A percentile compares a stretch with the other conserved stretches of the same genome.
These are phyloP conservation scores for Candida verbasci DNA, from an alignment of 805 yeast species.

Conservation along the genomic window DNA sequence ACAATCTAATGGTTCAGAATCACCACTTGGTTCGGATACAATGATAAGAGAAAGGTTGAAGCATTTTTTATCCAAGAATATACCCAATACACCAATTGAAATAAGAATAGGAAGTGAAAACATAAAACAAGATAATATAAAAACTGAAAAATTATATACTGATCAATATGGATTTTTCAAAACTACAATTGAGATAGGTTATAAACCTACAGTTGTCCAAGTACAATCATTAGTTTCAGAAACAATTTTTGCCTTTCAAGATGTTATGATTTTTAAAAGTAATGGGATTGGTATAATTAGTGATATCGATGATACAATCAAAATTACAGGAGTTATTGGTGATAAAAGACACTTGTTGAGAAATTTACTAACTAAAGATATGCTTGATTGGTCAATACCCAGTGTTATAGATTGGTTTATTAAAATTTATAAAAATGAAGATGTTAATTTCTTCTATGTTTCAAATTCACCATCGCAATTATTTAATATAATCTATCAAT, in stretches of 20 bases:
- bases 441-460: constrained; percentile 81
- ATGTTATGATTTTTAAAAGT: constrained; percentile 36
- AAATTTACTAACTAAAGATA: constrained; percentile 68
- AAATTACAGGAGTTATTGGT: constrained; percentile 84
- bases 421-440: constrained; percentile 36
- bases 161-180: constrained; percentile 68
- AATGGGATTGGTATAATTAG: constrained; percentile 71
- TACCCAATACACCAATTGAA: constrained; percentile 52
- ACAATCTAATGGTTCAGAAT: constrained; percentile 10
- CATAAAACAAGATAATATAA: constrained; percentile 17
- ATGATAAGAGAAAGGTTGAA: constrained; percentile 60
- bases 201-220: constrained; percentile 57
- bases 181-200: constrained; percentile 47
- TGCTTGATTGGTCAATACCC: constrained; percentile 64
- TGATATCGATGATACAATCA: constrained; percentile 93
- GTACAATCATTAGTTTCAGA: constrained; percentile 47
- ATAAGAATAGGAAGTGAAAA: constrained; percentile 54
- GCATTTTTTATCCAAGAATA: constrained; percentile 64
- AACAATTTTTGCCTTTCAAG: constrained; percentile 42
- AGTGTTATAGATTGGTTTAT: constrained; percentile 73
- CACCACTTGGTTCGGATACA: constrained; percentile 31
- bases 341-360: constrained; percentile 80
- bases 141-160: constrained; percentile 37
- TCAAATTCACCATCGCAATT: constrained; percentile 95
- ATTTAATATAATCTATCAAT: constrained; percentile 55